Evolutionary conservation across 1,139 yeast species (phyloP).

Genomic region (Diutina catenulata): DNA sequence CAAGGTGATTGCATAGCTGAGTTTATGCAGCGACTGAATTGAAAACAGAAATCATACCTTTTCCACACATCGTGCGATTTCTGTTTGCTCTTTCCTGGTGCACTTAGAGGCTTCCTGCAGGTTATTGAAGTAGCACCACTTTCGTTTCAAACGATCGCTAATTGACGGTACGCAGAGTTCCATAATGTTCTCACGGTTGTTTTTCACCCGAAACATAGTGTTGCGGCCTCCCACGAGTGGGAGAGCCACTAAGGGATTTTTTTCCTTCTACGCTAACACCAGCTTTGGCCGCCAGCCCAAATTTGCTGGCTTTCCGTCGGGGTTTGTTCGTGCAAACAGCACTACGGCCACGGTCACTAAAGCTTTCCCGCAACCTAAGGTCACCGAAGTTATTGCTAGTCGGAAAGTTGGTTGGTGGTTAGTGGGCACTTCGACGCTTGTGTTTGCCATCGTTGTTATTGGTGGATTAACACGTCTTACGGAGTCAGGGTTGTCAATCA

Average conservation of each 20-base stretch:
- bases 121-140: too few relatives aligned
- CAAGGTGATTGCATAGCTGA: too few relatives aligned
- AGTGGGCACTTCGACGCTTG: slow-evolving; percentile 79
- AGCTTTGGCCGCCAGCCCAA: background rate
- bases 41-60: too few relatives aligned
- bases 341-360: background rate
- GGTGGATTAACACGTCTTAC: slow-evolving; percentile 95
- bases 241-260: background rate
- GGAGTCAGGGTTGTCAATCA: slow-evolving; percentile 89
- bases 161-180: too few relatives aligned
- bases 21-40: too few relatives aligned
- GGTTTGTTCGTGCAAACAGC: background rate
- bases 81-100: too few relatives aligned
- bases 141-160: too few relatives aligned
- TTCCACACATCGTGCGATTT: too few relatives aligned
- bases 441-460: slow-evolving; percentile 89
- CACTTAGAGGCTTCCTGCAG: too few relatives aligned
- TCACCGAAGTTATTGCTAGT: slow-evolving; percentile 1
- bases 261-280: slow-evolving; percentile 1
- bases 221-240: background rate
- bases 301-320: background rate
- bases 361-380: too few relatives aligned
- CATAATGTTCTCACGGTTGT: slow-evolving; percentile 1
- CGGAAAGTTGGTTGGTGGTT: slow-evolving; percentile 60
- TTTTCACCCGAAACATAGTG: slow-evolving; percentile 2